Evolutionary conservation across 2,329 filamentous ascomycete species (phyloP).

Genomic region (Grosmannia clavigera): DNA sequence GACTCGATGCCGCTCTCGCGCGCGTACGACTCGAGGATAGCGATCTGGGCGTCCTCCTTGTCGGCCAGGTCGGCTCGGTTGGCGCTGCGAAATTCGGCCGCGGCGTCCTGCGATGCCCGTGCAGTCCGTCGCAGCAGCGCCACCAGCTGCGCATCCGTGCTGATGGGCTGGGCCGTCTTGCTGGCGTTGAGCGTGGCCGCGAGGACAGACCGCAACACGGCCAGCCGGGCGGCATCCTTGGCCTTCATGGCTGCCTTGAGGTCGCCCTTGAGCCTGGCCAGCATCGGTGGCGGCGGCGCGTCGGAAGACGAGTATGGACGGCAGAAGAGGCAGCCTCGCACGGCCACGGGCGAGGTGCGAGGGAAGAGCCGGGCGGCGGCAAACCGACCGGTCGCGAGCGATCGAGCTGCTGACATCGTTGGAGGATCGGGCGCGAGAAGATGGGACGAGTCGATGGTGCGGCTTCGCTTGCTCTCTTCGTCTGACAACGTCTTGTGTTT

Average conservation of each 20-base stretch:
- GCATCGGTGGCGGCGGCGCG: constrained; percentile 29
- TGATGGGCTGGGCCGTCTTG: constrained; percentile 59
- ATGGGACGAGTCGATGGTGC: no score
- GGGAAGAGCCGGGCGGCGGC: neutral
- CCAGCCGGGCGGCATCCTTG: constrained; percentile 51
- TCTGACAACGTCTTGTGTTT: neutral
- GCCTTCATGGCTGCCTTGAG: constrained; percentile 54
- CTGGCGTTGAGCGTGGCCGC: constrained; percentile 61
- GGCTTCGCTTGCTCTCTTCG: neutral
- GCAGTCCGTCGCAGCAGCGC: constrained; percentile 53
- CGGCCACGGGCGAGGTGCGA: neutral
- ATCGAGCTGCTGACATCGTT: neutral
- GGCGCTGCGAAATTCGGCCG: constrained; percentile 49
- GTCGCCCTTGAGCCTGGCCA: constrained; percentile 44
- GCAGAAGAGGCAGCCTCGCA: neutral
- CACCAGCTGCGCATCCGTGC: constrained; percentile 57
- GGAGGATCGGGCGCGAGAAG: no score
- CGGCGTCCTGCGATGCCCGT: constrained; percentile 43
- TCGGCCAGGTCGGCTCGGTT: constrained; percentile 56
- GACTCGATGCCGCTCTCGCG: constrained; percentile 45
- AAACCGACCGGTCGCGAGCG: neutral
- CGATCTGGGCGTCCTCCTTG: constrained; percentile 55
- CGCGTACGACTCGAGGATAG: constrained; percentile 53
- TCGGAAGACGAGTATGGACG: constrained; percentile 20
- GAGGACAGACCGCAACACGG: constrained; percentile 56